Percentiles rank a stretch among this genome's conserved stretches.
These are phyloP conservation scores for Glebionis coronaria DNA, from an alignment of 129 eudicot genomes.

Conservation along the genomic window DNA sequence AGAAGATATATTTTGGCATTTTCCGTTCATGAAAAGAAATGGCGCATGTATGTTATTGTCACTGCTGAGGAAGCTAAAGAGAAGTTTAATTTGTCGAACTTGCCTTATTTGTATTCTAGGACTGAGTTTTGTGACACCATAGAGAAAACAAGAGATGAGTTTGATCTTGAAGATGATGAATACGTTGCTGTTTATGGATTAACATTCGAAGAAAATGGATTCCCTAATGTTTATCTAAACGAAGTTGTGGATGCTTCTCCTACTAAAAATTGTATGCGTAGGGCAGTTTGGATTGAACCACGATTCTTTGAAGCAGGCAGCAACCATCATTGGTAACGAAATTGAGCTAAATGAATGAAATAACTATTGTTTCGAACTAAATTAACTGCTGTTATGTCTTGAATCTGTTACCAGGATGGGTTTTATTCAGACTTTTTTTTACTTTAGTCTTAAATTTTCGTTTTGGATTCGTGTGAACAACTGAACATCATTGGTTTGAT, in stretches of 20 bases:
- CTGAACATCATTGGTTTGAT: too few species aligned
- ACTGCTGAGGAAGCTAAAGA: too few species aligned
- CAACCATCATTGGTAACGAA: constrained; percentile 9
- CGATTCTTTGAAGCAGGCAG: constrained; percentile 13
- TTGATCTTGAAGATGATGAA: constrained; percentile 30
- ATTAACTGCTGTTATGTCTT: too few species aligned
- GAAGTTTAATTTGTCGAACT: too few species aligned
- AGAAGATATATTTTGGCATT: too few species aligned
- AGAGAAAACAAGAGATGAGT: not conserved
- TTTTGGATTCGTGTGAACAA: too few species aligned
- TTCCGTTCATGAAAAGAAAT: constrained; percentile 11
- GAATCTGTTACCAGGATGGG: too few species aligned
- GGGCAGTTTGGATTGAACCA: constrained; percentile 39
- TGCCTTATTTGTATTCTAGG: not conserved
- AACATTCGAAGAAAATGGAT: not conserved
- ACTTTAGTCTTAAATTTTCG: too few species aligned
- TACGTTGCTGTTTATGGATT: constrained; percentile 34
- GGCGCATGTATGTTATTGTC: not conserved
- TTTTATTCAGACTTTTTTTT: too few species aligned
- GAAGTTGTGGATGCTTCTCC: not conserved
- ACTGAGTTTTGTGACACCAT: not conserved
- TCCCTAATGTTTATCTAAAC: not conserved
- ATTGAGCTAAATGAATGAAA: too few species aligned
- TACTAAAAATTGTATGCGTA: not conserved
- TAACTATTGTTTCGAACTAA: too few species aligned